A percentile compares a stretch with the other conserved stretches of the same genome.
These are phyloP conservation scores for Trichoderma virens DNA, from an alignment of 495 filamentous ascomycete genomes.

Conservation along the genomic window DNA sequence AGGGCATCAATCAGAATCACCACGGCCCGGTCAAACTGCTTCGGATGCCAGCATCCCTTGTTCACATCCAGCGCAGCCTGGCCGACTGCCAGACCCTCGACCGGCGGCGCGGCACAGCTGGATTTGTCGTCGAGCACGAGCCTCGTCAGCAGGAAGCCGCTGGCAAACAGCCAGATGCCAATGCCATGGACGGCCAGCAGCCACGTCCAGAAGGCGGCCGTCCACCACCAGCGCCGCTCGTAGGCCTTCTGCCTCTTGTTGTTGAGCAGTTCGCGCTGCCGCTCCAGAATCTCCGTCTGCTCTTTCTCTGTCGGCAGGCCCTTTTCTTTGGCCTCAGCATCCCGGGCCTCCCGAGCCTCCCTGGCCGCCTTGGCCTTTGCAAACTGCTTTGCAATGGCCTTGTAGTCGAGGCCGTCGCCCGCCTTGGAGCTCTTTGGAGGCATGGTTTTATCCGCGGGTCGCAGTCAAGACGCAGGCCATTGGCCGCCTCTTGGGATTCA, in stretches of 20 bases:
- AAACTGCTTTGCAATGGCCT: constrained; percentile 36
- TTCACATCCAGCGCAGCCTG: constrained; percentile 41
- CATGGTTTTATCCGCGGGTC: not conserved
- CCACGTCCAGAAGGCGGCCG: constrained; percentile 44
- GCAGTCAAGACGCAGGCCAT: constrained; percentile 6
- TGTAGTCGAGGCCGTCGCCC: constrained; percentile 26
- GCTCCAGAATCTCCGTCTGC: constrained; percentile 20
- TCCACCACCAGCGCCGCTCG: constrained; percentile 41
- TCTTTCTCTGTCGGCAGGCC: constrained; percentile 15
- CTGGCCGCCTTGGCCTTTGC: constrained; percentile 38
- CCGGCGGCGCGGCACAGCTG: constrained; percentile 64
- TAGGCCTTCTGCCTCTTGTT: constrained; percentile 31
- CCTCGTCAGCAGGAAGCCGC: constrained; percentile 92
- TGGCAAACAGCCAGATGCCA: constrained; percentile 87
- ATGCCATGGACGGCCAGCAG: constrained; percentile 61
- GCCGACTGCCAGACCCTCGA: constrained; percentile 37
- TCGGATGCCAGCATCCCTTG: constrained; percentile 90
- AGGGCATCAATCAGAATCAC: constrained; percentile 90
- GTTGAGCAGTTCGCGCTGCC: constrained; percentile 32
- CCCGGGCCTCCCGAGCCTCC: constrained; percentile 22
- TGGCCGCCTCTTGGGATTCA: not conserved
- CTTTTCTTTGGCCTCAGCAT: not conserved
- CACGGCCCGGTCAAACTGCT: constrained; percentile 84
- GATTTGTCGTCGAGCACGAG: constrained; percentile 86
- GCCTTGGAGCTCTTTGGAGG: constrained; percentile 15